phyloP scores from a whole-genome alignment of 257 asterid genomes.

The Petunia secreta region DNA sequence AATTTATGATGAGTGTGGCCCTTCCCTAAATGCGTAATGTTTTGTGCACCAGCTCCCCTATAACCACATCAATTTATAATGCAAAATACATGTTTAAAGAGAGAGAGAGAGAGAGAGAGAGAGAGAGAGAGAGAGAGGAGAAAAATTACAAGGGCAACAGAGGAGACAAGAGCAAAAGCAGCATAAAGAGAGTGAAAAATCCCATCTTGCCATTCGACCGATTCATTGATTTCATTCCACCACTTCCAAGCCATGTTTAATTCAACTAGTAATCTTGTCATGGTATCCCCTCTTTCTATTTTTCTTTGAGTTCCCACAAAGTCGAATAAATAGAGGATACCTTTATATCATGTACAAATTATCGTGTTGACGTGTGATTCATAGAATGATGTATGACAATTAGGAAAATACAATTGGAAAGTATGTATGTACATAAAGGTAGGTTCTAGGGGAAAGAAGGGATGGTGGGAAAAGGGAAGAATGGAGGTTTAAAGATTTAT shows the following conservation, averaged over 20 bases:
- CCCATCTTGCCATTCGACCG: slow-evolving; percentile 85
- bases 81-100: not conserved
- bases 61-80: not conserved
- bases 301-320: not conserved
- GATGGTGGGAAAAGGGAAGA: not conserved
- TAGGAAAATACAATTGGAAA: not conserved
- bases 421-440: not conserved
- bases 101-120: not conserved
- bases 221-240: slow-evolving; percentile 92
- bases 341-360: too few species aligned
- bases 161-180: slow-evolving; percentile 72
- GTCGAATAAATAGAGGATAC: not conserved
- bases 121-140: not conserved
- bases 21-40: too few species aligned
- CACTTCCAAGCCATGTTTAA: slow-evolving; percentile 46
- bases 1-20: too few species aligned
- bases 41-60: too few species aligned
- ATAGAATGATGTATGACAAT: slow-evolving; percentile 4
- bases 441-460: not conserved
- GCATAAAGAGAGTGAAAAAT: slow-evolving; percentile 81
- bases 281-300: slow-evolving; percentile 25
- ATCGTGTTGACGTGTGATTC: not conserved
- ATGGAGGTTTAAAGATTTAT: not conserved
- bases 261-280: slow-evolving; percentile 53
- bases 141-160: slow-evolving; percentile 68